Evolutionary conservation across 2,329 filamentous ascomycete species (phyloP), one percentile per base, ranked within the genome.

Genomic region (Xylariaceae sp.): DNA sequence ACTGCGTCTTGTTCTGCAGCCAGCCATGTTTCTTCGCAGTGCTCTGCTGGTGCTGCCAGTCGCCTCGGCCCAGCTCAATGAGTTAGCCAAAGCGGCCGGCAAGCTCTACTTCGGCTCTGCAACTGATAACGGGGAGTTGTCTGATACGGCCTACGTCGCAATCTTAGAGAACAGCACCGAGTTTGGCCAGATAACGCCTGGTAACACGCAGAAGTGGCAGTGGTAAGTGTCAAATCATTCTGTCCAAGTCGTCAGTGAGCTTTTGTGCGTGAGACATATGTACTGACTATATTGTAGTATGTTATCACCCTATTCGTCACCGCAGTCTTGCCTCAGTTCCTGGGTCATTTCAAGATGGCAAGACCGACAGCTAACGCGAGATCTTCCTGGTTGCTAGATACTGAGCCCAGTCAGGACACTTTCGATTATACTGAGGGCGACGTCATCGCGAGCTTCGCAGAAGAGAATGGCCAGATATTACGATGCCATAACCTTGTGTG

Each of bases 161-260:
- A 78, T 85, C 52, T 69, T 84, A 39, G 74, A 73, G 54, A 70
- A 83, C 63, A 68, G 61, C 7, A 68, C 70, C 42, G 81, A 85
- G 60, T 87, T 86, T 58, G 84, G 83, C 31, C 77, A 83, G 1
- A 45, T 51, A 45, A 85, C 83, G 0, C 81, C 83, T 0, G 80
- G 77, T 43, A 87, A 87, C 62, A 75, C 76, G 2, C 78, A 82
- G 65, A 77, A 82, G 73, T 88, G 82, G 82, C 74, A 83, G 51
- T 71, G 22, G 22, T 27, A 27, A 27, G 22, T 27, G 22, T 7
- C 22, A 27, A 27, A 7, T 27, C 7, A 27, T 7, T 27, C 22
- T 7, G 4, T 27, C 7, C 7, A 27, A 27, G 22, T 27, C 7
- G 4, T 27, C 7, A 7, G 4, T 27, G 22, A 27, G n/a, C n/a